Evolutionary conservation across 192 early-diverging fungal genomes (phyloP), one percentile per base, ranked within the genome.

Genomic region (Coemansia sp.): DNA sequence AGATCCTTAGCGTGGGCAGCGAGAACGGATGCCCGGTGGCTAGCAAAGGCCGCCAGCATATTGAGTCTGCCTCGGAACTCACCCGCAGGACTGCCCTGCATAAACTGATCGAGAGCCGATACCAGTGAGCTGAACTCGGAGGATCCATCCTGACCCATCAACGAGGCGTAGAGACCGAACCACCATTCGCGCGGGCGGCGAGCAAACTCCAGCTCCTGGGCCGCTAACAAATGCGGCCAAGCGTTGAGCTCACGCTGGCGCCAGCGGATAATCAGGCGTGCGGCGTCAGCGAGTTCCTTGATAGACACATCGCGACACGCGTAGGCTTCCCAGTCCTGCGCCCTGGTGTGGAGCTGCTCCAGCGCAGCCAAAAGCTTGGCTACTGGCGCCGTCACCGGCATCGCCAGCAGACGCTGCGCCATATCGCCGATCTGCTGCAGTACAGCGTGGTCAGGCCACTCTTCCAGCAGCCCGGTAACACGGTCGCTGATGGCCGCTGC

Each of bases 241-340:
- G 89, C 85, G 51, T 89, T 88, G 21, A 99, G 82, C 77, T 99
- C 98, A 4, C 91, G 72, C 82, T 95, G 93, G 61, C 98, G 85
- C 98, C 98, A 99, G 21, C 86, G 80, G 0, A 98, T 86, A 48
- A 99, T 94, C 57, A 95, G 69, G 4, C 62, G 36, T 3, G 88
- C 89, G 0, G 95, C 81, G 12, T 90, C 87, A 8, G 90, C 87
- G 44, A 90, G 85, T 32, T 76, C 70, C 41, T 90, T 86, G 25
- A 98, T 66, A 8, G 94, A 93, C 27, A 92, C 89, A 23, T 94
- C 91, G 17, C 87, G 79, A 66, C 89, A 89, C 10, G 96, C 94
- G 65, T 93, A 95, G 14, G 87, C 76, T 77, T 98, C 89, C 98
- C 98, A 99, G 73, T 98, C 96, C 76, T 95, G 90, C 17, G 93